A percentile compares a stretch with the other conserved stretches of the same genome.
Evolutionary conservation across 345 rosid genomes (phyloP).

Genomic region (Lepidium sativum): DNA sequence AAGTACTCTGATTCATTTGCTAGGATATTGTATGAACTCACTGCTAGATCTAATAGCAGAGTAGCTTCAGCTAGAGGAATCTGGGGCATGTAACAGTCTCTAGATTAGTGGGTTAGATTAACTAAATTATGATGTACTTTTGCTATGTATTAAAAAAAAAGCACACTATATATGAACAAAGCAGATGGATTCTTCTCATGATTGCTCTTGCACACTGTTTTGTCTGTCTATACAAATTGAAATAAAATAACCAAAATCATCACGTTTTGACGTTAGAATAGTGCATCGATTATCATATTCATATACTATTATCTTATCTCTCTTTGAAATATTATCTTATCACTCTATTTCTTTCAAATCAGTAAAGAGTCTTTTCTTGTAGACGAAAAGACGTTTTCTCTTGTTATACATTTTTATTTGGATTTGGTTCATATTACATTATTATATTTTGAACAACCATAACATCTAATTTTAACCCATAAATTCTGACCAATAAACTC

Average conservation of each 20-base stretch:
- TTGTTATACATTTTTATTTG: neutral
- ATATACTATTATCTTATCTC: neutral
- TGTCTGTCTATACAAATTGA: neutral
- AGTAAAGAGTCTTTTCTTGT: conserved; percentile 12
- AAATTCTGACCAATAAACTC: conserved; percentile 17
- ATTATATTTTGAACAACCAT: neutral
- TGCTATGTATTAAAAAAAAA: conserved; percentile 8
- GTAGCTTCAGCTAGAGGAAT: conserved; percentile 73
- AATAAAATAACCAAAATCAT: neutral
- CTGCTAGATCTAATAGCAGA: conserved; percentile 87
- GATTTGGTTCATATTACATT: neutral
- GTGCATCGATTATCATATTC: neutral
- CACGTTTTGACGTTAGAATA: conserved; percentile 12
- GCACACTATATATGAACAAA: neutral
- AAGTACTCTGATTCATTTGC: conserved; percentile 86
- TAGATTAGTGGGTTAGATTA: neutral
- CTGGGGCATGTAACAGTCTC: conserved; percentile 64
- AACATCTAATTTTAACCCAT: conserved; percentile 13
- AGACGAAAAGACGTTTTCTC: conserved; percentile 11
- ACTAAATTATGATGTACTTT: conserved; percentile 3
- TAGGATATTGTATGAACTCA: conserved; percentile 82
- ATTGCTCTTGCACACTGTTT: neutral
- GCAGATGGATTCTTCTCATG: neutral
- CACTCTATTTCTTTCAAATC: neutral
- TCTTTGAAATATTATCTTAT: too few species aligned